These are phyloP conservation scores for Elsinoe australis DNA, from an alignment of 2,329 filamentous ascomycete species.

Conservation along the genomic window DNA sequence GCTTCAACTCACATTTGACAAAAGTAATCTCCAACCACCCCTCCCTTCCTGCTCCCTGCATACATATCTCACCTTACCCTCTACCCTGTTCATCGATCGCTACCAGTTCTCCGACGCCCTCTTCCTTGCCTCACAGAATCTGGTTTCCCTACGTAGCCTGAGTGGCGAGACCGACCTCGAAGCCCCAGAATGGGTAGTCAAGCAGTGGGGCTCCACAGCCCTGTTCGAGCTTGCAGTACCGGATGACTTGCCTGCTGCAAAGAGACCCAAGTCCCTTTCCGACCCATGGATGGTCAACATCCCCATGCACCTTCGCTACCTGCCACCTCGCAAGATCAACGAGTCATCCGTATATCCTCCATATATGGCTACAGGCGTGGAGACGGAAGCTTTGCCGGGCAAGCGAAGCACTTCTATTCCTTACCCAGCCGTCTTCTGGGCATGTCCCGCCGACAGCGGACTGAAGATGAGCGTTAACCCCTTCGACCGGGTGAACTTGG, in stretches of 20 bases:
- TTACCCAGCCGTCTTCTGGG: constrained; percentile 85
- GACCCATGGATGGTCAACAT: constrained; percentile 58
- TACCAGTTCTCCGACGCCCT: constrained; percentile 73
- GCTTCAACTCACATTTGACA: constrained; percentile 58
- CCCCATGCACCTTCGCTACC: constrained; percentile 79
- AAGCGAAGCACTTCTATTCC: constrained; percentile 50
- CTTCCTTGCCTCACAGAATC: constrained; percentile 73
- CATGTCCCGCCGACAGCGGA: constrained; percentile 61
- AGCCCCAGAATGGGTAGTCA: constrained; percentile 72
- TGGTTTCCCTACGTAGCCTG: constrained; percentile 59
- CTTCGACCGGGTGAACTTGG: constrained; percentile 77
- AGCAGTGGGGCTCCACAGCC: constrained; percentile 69
- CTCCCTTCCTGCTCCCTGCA: constrained; percentile 61
- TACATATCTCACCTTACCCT: constrained; percentile 75
- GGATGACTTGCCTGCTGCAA: constrained; percentile 19
- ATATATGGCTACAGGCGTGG: not conserved
- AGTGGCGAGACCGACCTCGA: constrained; percentile 80
- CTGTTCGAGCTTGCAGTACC: constrained; percentile 65
- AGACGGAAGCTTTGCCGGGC: constrained; percentile 22
- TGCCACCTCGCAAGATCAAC: constrained; percentile 46
- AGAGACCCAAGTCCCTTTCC: not conserved
- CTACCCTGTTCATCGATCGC: constrained; percentile 72
- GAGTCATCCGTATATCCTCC: constrained; percentile 41
- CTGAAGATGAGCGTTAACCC: constrained; percentile 67
- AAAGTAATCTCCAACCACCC: constrained; percentile 42